Evolutionary conservation across 805 yeast genomes (phyloP), one percentile per base, ranked within the genome.

Genomic region (Saturnispora serradocipensis): DNA sequence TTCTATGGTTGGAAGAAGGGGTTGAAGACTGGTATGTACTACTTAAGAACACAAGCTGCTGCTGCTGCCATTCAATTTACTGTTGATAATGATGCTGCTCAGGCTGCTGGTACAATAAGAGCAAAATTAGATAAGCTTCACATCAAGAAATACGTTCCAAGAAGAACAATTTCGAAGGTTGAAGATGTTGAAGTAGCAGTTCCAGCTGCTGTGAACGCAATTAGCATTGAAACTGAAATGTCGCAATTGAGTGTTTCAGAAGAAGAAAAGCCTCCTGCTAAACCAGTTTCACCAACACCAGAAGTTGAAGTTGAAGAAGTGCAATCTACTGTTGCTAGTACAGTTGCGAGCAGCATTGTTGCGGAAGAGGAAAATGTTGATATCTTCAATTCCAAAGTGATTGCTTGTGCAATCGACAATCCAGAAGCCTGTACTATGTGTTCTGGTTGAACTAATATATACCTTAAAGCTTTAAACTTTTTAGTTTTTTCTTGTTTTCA

Each of bases 1-100:
- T 93, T 93, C 76, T 91, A 93, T 66, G 99, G 98, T 53, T 93
- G 99, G 99, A 88, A 88, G 77, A 88, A 86, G 75, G 99, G 99
- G 56, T 80, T 93, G 68, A 93, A 93, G 79, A 93, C 99, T 22
- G 99, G 99, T 70, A 93, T 93, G 98, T 93, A 93, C 76, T 93
- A 93, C 72, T 75, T 93, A 69, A 86, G 98, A 74, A 91, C 98
- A 9, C 96, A 88, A 76, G 97, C 98, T 58, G 99, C 98, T 35
- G 83, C 97, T 48, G 91, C 96, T 52, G 97, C 98, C 48, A 93
- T 93, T 66, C 97, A 93, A 73, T 93, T 90, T 71, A 86, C 95
- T 18, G 84, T 85, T 53, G 91, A 85, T 63, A 59, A 73, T 60
- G 72, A 68, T 46, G 60, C 67, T 42, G 72, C 69, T 13, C 54